Evolutionary conservation across 2,329 filamentous ascomycete genomes (phyloP).

Genomic region (Ceratocystis cubensis): DNA sequence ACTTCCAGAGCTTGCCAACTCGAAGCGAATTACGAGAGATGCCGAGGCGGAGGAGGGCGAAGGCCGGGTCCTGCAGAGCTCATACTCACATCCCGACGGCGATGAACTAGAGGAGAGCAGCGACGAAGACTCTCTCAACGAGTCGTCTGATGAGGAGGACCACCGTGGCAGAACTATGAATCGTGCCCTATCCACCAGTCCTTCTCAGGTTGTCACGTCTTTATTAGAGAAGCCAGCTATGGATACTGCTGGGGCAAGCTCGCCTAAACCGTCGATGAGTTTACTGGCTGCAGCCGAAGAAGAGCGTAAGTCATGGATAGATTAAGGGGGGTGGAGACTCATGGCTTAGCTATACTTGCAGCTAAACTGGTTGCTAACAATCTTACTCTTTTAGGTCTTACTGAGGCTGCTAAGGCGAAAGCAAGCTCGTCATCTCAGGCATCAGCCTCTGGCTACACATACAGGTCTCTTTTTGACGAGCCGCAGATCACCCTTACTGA

Average conservation of each 20-base stretch:
- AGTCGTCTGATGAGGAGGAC: slow-evolving; percentile 54
- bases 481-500: slow-evolving; percentile 53
- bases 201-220: slow-evolving; percentile 10
- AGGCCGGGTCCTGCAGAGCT: slow-evolving; percentile 52
- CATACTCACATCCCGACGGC: slow-evolving; percentile 52
- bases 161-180: slow-evolving; percentile 47
- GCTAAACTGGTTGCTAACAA: not conserved
- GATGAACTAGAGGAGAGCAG: slow-evolving; percentile 51
- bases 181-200: slow-evolving; percentile 25
- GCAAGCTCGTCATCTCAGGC: slow-evolving; percentile 20
- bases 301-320: slow-evolving; percentile 49
- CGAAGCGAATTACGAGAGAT: slow-evolving; percentile 34
- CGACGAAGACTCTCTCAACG: slow-evolving; percentile 47
- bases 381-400: slow-evolving; percentile 7
- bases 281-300: slow-evolving; percentile 63
- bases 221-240: not conserved
- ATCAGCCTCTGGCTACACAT: slow-evolving; percentile 40
- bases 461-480: slow-evolving; percentile 52
- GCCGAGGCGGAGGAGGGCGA: slow-evolving; percentile 31
- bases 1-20: slow-evolving; percentile 47
- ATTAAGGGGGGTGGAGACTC: not conserved
- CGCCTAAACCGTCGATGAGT: slow-evolving; percentile 38
- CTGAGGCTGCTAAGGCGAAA: slow-evolving; percentile 13
- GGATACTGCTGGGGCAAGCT: slow-evolving; percentile 24
- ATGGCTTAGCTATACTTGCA: too few relatives aligned